A percentile compares a stretch with the other conserved stretches of the same genome.
These are phyloP conservation scores for Psilocybe cyanescens DNA, from an alignment of 768 basidiomycete genomes.

Conservation along the genomic window DNA sequence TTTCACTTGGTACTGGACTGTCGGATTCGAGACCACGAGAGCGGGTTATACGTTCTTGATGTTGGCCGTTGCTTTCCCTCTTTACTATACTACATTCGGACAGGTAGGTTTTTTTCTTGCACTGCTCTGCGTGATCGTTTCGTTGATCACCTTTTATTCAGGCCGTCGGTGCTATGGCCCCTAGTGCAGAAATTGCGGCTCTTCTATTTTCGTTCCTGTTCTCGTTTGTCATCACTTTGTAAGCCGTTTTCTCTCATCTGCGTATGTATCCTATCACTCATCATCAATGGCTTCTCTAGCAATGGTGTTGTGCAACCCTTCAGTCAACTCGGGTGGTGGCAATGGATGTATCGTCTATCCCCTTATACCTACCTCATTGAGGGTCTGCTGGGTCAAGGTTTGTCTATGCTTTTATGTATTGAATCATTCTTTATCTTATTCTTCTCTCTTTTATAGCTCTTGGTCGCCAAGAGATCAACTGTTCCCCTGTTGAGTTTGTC, in stretches of 20 bases:
- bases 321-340: slow-evolving; percentile 63
- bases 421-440: neutral
- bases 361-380: slow-evolving; percentile 55
- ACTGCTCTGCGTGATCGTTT: neutral
- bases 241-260: slow-evolving; percentile 18
- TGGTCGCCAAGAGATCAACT: slow-evolving; percentile 39
- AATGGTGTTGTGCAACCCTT: slow-evolving; percentile 71
- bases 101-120: slow-evolving; percentile 32
- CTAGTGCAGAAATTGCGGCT: slow-evolving; percentile 59
- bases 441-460: slow-evolving; percentile 16
- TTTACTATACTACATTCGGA: slow-evolving; percentile 64
- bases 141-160: slow-evolving; percentile 37
- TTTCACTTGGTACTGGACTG: slow-evolving; percentile 72
- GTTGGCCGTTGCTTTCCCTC: slow-evolving; percentile 55
- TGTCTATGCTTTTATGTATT: neutral
- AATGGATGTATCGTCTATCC: slow-evolving; percentile 65
- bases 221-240: slow-evolving; percentile 65
- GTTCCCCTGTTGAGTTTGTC: slow-evolving; percentile 56
- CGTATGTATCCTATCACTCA: neutral
- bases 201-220: slow-evolving; percentile 59
- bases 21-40: slow-evolving; percentile 53
- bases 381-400: slow-evolving; percentile 48
- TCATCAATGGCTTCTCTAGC: slow-evolving; percentile 27
- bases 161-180: slow-evolving; percentile 59
- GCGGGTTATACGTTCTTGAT: slow-evolving; percentile 62